Conservation (phyloP, 805 yeast genomes). For the Candida vartiovaarae region DNA sequence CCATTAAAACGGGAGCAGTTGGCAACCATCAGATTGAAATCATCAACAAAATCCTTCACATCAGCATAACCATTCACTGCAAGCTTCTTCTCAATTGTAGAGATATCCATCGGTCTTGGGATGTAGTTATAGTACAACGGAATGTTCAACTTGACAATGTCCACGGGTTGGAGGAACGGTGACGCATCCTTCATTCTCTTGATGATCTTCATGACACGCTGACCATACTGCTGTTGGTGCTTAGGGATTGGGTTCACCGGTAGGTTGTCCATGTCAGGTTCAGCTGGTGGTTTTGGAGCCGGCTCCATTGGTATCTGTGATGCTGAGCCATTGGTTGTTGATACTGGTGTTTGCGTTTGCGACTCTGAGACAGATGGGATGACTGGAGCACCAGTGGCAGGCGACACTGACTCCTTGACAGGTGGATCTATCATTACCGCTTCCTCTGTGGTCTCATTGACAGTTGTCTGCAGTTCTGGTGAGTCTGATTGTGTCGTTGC, state of each 20-base stretch:
- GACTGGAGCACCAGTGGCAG: too few species aligned
- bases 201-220: conserved; percentile 75
- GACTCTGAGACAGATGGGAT: too few species aligned
- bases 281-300: conserved; percentile 69
- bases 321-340: too few species aligned
- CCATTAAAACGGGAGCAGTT: conserved; percentile 89
- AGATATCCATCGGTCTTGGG: conserved; percentile 85
- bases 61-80: conserved; percentile 62
- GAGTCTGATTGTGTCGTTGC: too few species aligned
- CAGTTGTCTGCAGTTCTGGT: too few species aligned
- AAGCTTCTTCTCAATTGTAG: conserved; percentile 82
- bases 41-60: conserved; percentile 62
- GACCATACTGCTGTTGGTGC: conserved; percentile 79
- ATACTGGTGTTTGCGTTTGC: too few species aligned
- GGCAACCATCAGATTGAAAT: conserved; percentile 75
- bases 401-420: too few species aligned
- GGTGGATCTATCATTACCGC: too few species aligned
- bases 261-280: conserved; percentile 65
- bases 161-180: conserved; percentile 89
- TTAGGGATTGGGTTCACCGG: conserved; percentile 64
- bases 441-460: too few species aligned
- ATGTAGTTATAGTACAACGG: conserved; percentile 86
- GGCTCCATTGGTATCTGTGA: conserved; percentile 31
- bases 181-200: conserved; percentile 87
- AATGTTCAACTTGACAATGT: conserved; percentile 76